These are phyloP conservation scores for Collariella sp. DNA, from an alignment of 495 filamentous ascomycete species.

Conservation along the genomic window DNA sequence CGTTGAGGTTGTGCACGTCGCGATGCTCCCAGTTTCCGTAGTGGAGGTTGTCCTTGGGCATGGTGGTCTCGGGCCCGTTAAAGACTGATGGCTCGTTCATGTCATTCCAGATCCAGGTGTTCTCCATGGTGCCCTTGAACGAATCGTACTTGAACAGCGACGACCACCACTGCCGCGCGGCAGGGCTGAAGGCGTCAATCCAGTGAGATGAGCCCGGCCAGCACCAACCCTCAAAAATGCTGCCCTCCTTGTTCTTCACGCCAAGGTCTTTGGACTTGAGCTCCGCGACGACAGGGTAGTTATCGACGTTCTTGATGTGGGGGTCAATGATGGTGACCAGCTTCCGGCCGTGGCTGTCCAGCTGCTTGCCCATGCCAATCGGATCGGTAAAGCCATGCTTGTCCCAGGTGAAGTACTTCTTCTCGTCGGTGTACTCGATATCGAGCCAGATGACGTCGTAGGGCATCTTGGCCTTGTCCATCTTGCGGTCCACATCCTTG, in stretches of 20 bases:
- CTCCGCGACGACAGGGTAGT: slow-evolving; percentile 68
- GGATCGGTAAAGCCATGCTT: slow-evolving; percentile 76
- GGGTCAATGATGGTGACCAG: slow-evolving; percentile 93
- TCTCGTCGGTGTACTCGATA: slow-evolving; percentile 90
- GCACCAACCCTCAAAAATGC: slow-evolving; percentile 91
- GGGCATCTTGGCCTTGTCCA: slow-evolving; percentile 88
- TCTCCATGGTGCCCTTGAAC: slow-evolving; percentile 74
- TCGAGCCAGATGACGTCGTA: slow-evolving; percentile 99
- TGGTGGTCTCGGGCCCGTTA: slow-evolving; percentile 93
- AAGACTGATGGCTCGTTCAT: slow-evolving; percentile 99
- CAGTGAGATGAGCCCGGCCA: slow-evolving; percentile 96
- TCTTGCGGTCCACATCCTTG: slow-evolving; percentile 89
- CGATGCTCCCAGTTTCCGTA: slow-evolving; percentile 91
- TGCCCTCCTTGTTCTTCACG: slow-evolving; percentile 80
- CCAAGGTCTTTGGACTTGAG: slow-evolving; percentile 75
- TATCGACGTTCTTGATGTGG: slow-evolving; percentile 86
- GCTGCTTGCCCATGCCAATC: slow-evolving; percentile 74
- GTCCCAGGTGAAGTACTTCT: slow-evolving; percentile 98
- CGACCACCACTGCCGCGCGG: slow-evolving; percentile 80
- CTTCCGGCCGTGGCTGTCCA: slow-evolving; percentile 77
- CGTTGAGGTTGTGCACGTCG: slow-evolving; percentile 91
- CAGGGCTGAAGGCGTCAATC: slow-evolving; percentile 90
- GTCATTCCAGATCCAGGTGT: slow-evolving; percentile 96
- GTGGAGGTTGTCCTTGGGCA: slow-evolving; percentile 97
- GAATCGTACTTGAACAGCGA: slow-evolving; percentile 74